Evolutionary conservation across 2,329 filamentous ascomycete genomes (phyloP), one percentile per base, ranked within the genome.

Genomic region (Penicillium sp.): DNA sequence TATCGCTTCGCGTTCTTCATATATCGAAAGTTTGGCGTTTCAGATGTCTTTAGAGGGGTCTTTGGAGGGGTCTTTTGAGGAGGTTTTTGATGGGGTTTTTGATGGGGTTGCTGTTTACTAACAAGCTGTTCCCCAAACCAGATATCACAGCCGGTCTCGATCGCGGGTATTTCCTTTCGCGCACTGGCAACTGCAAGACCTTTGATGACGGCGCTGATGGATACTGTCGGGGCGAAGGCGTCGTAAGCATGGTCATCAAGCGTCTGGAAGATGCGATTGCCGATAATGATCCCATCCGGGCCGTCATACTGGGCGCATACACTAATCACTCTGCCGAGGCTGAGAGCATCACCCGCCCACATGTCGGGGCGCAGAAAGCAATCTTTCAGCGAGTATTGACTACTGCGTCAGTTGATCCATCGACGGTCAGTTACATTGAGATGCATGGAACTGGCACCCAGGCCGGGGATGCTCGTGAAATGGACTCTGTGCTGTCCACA

Each of bases 131-230:
- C 8, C 24, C 8, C 5, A 90, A 90, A 72, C 87, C 89, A 0
- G 89, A 92, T 71, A 89, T 88, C 77, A 91, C 89, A 74, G 81
- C 86, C 5, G 88, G 87, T 61, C 78, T 92, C 2, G 87, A 85
- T 67, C 84, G 87, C 60, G 68, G 60, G 1, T 57, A 65, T 9
- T 70, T 71, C 39, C 53, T 70, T 4, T 68, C 66, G 3, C 53
- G 56, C 5, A 69, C 62, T 2, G 81, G 81, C 0, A 68, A 74
- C 14, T 84, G 81, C 60, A 80, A 81, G 47, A 72, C 77, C 2
- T 83, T 77, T 47, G 77, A 81, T 47, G 69, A 75, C 16, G 66
- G 65, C 21, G 82, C 81, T 0, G 79, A 83, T 63, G 82, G 82
- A 2, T 85, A 83, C 59, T 83, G 80, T 55, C 77, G 82, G 9